Evolutionary conservation across 2,329 filamentous ascomycete genomes (phyloP), one percentile per base, ranked within the genome.

Genomic region (Colletotrichum sp.): DNA sequence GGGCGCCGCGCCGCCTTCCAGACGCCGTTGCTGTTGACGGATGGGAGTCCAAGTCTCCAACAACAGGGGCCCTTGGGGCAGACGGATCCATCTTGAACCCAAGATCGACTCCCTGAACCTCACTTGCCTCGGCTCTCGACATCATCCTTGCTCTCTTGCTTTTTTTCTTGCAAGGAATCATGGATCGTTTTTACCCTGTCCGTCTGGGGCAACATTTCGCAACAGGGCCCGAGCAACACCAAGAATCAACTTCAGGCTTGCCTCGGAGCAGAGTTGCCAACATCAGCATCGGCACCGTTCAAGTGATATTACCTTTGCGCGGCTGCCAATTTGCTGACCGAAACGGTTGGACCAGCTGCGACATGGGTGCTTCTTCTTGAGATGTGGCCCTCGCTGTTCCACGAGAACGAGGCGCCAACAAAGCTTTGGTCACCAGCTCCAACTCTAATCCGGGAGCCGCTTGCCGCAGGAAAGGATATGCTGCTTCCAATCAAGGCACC

Each of bases 401-500:
- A 69, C 39, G 57, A 72, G 52, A 55, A 52, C 44, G 44, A 52
- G 44, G 44, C 44, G 44, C 44, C 39, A 67, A 39, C 32, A 60
- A 59, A 55, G 73, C 70, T 76, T 73, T 76, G 73, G 70, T 49
- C 73, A 76, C 73, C 73, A 34, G 73, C 69, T 76, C 70, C 64
- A 76, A 76, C 73, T 73, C 70, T 76, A 76, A 68, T 73, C 49
- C 16, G 57, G 68, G 34, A 49, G 36, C 57, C 36, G 57, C 36
- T 21, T 52, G 57, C 68, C 57, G 52, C 62, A 64, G 32, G 15
- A 64, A 26, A 44, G 8, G 32, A 39, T 36, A 28, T 32, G 26
- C 30, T 21, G 12, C 28, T 32, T n/a, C 59, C 28, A n/a, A 34
- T 30, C 39, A 49, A n/a, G 18, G 39, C 18, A 21, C 39, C 39